Percentiles rank a stretch among this genome's conserved stretches.
These are phyloP conservation scores for Biscogniauxia sp. DNA, from an alignment of 2,329 filamentous ascomycete genomes.

Conservation along the genomic window DNA sequence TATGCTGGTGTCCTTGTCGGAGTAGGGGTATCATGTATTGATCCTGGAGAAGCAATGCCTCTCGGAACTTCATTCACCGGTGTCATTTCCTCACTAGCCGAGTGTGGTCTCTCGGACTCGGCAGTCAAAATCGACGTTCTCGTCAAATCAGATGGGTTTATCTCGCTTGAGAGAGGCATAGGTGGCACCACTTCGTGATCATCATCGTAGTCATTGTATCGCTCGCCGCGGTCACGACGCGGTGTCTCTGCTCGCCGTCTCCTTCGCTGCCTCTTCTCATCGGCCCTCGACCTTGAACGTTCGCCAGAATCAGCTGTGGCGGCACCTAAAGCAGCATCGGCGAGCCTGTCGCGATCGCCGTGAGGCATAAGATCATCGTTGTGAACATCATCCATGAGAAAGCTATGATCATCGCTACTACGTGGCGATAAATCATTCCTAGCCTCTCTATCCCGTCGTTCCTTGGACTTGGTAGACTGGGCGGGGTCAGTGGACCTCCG, in stretches of 20 bases:
- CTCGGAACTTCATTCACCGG: conserved; percentile 64
- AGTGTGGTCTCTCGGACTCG: conserved; percentile 70
- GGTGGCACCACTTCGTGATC: conserved; percentile 65
- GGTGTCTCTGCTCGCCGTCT: conserved; percentile 51
- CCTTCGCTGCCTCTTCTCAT: conserved; percentile 52
- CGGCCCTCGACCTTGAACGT: conserved; percentile 39
- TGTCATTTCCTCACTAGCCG: conserved; percentile 61
- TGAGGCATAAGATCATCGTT: conserved; percentile 45
- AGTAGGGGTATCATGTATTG: conserved; percentile 55
- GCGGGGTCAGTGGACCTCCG: conserved; percentile 51
- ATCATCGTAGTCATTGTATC: conserved; percentile 51
- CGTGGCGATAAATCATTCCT: conserved; percentile 53
- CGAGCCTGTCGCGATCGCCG: conserved; percentile 37
- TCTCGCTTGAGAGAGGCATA: conserved; percentile 85
- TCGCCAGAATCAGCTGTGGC: conserved; percentile 40
- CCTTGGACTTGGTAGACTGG: conserved; percentile 48
- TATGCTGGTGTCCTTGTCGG: conserved; percentile 53
- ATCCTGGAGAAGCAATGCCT: conserved; percentile 57
- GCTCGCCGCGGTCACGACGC: conserved; percentile 46
- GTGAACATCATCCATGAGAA: conserved; percentile 43
- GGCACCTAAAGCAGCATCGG: conserved; percentile 43
- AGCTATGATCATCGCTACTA: conserved; percentile 47
- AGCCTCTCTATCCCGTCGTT: conserved; percentile 51
- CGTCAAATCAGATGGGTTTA: conserved; percentile 83
- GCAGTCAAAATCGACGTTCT: conserved; percentile 83